A percentile compares a stretch with the other conserved stretches of the same genome.
Evolutionary conservation across 129 eudicot genomes (phyloP).

Genomic region (Kitagawia praeruptora): DNA sequence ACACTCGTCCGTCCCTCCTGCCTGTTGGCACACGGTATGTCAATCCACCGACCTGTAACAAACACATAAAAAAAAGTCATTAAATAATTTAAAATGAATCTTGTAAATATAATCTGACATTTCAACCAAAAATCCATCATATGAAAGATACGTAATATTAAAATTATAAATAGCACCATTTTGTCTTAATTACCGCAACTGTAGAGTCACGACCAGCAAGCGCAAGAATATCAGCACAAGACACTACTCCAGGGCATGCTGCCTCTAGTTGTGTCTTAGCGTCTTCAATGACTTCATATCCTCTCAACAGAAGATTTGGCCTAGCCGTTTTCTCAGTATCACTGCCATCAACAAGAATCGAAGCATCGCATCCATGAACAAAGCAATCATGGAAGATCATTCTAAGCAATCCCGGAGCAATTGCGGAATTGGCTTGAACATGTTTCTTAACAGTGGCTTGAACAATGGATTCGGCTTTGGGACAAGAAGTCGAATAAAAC

Average conservation of each 20-base stretch:
- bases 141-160: neutral
- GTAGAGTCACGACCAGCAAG: constrained; percentile 12
- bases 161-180: neutral
- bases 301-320: constrained; percentile 1
- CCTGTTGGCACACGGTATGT: constrained; percentile 44
- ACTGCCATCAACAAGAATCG: neutral
- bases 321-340: neutral
- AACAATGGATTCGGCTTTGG: neutral
- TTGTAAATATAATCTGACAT: too few relatives aligned
- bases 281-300: constrained; percentile 10
- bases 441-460: constrained; percentile 2
- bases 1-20: constrained; percentile 65
- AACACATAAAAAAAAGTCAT: neutral
- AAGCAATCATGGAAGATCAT: constrained; percentile 11
- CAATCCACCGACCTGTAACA: neutral
- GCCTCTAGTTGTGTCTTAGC: constrained; percentile 6
- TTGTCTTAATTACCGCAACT: neutral
- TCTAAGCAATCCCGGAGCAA: constrained; percentile 5
- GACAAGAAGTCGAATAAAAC: neutral
- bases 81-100: too few relatives aligned
- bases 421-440: neutral
- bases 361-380: constrained; percentile 2
- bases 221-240: constrained; percentile 11
- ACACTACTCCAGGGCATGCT: constrained; percentile 6
- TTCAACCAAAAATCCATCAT: too few relatives aligned